Evolutionary conservation across 345 rosid species (phyloP).

Genomic region (Gossypioides kirkii): DNA sequence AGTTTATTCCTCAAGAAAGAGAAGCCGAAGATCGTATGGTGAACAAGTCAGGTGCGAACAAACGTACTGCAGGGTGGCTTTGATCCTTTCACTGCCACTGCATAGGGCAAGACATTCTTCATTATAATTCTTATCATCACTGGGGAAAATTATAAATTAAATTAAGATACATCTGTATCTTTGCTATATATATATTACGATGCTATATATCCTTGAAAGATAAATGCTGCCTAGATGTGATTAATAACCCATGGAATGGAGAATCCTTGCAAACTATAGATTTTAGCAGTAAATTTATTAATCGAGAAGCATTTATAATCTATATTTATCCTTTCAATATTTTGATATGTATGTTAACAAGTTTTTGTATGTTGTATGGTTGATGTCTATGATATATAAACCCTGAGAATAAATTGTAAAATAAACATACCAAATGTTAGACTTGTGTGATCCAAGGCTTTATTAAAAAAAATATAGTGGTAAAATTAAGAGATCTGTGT

Average conservation of each 20-base stretch:
- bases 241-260: background rate
- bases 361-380: background rate
- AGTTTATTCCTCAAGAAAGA: constrained; percentile 1
- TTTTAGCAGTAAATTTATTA: background rate
- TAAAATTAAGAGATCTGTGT: too few relatives aligned
- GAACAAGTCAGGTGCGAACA: background rate
- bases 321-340: background rate
- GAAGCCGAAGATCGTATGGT: background rate
- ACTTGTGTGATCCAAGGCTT: too few relatives aligned
- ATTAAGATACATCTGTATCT: background rate
- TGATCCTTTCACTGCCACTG: background rate
- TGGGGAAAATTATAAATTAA: background rate
- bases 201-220: background rate
- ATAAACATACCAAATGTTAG: too few relatives aligned
- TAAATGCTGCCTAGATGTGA: background rate
- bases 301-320: background rate
- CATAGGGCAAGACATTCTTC: background rate
- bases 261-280: background rate
- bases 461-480: too few relatives aligned
- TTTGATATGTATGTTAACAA: background rate
- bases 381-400: too few relatives aligned
- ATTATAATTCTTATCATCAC: background rate
- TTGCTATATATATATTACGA: background rate
- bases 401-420: too few relatives aligned
- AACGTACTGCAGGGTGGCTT: constrained; percentile 11